A percentile compares a stretch with the other conserved stretches of the same genome.
Conservation (phyloP, 139 green algal species). For the Penium margaritaceum region DNA sequence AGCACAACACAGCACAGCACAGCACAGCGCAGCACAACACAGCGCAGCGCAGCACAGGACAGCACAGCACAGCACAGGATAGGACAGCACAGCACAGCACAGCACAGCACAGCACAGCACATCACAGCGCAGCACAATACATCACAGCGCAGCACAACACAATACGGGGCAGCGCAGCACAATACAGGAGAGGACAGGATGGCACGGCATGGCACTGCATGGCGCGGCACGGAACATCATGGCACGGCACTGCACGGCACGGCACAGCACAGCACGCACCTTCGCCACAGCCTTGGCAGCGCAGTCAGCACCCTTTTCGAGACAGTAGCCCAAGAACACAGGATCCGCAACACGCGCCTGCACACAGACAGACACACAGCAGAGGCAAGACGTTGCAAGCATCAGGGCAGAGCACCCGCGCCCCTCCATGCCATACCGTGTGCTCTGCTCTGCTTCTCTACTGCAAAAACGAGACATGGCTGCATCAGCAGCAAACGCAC, state of each 20-base stretch:
- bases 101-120: slow-evolving; percentile 2
- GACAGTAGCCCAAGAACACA: no score
- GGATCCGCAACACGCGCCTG: no score
- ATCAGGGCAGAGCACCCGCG: no score
- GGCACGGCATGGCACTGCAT: background rate
- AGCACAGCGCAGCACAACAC: slow-evolving; percentile 6
- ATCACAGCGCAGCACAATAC: background rate
- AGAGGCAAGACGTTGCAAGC: no score
- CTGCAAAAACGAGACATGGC: no score
- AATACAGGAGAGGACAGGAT: background rate
- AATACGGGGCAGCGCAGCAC: background rate
- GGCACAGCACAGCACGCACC: background rate
- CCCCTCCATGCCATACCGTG: no score
- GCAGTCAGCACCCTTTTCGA: no score
- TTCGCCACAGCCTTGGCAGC: no score
- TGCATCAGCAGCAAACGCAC: no score
- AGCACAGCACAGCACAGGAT: slow-evolving; percentile 15
- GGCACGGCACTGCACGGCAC: background rate
- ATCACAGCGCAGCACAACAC: background rate
- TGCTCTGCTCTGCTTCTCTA: no score
- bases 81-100: slow-evolving; percentile 11
- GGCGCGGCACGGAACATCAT: background rate
- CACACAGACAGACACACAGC: no score
- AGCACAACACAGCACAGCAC: background rate
- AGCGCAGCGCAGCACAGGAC: slow-evolving; percentile 16